phyloP scores from a whole-genome alignment of 805 yeast genomes.

The Myxozyma udenii region DNA sequence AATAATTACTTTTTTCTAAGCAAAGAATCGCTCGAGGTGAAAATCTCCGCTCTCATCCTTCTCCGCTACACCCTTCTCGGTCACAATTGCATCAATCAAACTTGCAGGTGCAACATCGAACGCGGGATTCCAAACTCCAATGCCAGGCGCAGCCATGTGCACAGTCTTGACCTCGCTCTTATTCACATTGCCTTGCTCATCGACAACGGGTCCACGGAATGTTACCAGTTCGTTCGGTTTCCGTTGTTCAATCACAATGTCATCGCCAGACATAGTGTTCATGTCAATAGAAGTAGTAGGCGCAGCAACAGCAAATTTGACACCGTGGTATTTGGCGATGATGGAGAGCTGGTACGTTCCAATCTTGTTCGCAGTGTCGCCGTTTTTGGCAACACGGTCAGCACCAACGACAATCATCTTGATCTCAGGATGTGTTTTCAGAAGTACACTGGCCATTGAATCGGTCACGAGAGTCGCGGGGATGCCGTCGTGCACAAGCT shows the following conservation, averaged over 20 bases:
- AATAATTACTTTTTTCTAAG: background rate
- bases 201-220: slow-evolving; percentile 64
- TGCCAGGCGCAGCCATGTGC: slow-evolving; percentile 79
- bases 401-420: slow-evolving; percentile 92
- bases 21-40: slow-evolving; percentile 38
- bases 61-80: slow-evolving; percentile 63
- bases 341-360: slow-evolving; percentile 89
- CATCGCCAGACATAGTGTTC: slow-evolving; percentile 62
- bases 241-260: slow-evolving; percentile 82
- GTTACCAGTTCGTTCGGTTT: slow-evolving; percentile 75
- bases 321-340: slow-evolving; percentile 61
- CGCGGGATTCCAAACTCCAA: slow-evolving; percentile 92
- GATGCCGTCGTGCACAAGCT: slow-evolving; percentile 75
- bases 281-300: slow-evolving; percentile 88
- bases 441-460: slow-evolving; percentile 80
- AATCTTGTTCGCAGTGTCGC: slow-evolving; percentile 94
- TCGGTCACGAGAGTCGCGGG: slow-evolving; percentile 90
- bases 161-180: slow-evolving; percentile 47
- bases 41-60: slow-evolving; percentile 55
- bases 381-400: slow-evolving; percentile 87
- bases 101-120: slow-evolving; percentile 88
- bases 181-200: slow-evolving; percentile 35
- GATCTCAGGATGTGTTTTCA: slow-evolving; percentile 61
- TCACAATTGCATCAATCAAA: slow-evolving; percentile 82
- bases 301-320: slow-evolving; percentile 90